Percentiles rank a stretch among this genome's conserved stretches.
Evolutionary conservation across 2,329 filamentous ascomycete genomes (phyloP).

Genomic region (Nothophaeocryptopus gaeumannii): DNA sequence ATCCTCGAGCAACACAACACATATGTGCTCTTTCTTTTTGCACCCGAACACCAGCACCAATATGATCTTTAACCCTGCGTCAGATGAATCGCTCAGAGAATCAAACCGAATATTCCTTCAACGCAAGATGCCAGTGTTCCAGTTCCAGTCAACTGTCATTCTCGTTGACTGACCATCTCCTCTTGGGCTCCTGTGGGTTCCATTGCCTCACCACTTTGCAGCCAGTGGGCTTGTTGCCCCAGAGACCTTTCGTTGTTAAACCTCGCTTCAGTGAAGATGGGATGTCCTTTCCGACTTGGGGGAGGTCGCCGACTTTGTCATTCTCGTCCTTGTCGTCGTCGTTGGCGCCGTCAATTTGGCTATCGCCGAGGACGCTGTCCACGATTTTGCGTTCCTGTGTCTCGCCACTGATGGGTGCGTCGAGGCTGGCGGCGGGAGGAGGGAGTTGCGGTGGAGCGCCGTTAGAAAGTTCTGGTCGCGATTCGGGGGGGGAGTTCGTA

Average conservation of each 20-base stretch:
- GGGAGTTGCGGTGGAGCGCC: background rate
- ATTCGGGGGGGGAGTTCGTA: constrained; percentile 31
- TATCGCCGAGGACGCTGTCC: constrained; percentile 18
- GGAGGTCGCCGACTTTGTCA: constrained; percentile 20
- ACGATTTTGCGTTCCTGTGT: constrained; percentile 9
- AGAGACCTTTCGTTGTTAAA: constrained; percentile 41
- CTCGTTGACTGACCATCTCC: constrained; percentile 23
- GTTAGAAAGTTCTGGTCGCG: constrained; percentile 10
- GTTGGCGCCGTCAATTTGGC: constrained; percentile 12
- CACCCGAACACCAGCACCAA: constrained; percentile 4
- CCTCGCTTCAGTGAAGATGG: constrained; percentile 24
- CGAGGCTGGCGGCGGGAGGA: background rate
- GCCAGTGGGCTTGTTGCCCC: constrained; percentile 34
- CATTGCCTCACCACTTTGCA: constrained; percentile 16
- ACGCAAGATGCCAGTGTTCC: constrained; percentile 11
- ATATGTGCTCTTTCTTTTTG: background rate
- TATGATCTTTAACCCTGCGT: background rate
- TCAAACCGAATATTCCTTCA: constrained; percentile 9
- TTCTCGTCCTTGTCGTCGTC: constrained; percentile 14
- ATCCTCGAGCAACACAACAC: no score
- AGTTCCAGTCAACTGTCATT: constrained; percentile 19
- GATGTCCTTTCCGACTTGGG: constrained; percentile 16
- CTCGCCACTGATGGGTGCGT: background rate
- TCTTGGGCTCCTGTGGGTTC: constrained; percentile 20
- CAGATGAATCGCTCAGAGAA: background rate